These are phyloP conservation scores for Pichia sp. DNA, from an alignment of 1,139 yeast species.

Conservation along the genomic window DNA sequence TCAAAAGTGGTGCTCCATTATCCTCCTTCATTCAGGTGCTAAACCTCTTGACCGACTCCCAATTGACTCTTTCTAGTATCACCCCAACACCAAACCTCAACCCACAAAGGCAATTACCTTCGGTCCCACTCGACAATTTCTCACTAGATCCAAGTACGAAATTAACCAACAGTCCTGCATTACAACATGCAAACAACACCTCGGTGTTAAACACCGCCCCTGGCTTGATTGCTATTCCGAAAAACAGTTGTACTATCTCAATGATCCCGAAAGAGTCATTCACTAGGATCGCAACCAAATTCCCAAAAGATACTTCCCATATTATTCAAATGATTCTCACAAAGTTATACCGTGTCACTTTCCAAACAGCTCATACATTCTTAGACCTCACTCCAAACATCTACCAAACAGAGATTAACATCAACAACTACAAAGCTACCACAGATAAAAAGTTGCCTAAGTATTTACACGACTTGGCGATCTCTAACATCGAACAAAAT, in stretches of 20 bases:
- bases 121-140: constrained; percentile 15
- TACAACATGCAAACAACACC: background rate
- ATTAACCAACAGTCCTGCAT: constrained; percentile 1
- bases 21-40: constrained; percentile 81
- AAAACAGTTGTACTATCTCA: constrained; percentile 77
- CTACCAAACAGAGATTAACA: constrained; percentile 66
- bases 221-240: constrained; percentile 59
- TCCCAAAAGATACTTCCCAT: constrained; percentile 90
- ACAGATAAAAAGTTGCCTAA: constrained; percentile 56
- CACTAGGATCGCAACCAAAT: constrained; percentile 64
- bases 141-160: constrained; percentile 12
- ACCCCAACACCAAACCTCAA: constrained; percentile 14
- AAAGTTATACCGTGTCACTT: constrained; percentile 83
- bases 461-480: constrained; percentile 41
- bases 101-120: constrained; percentile 8
- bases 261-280: constrained; percentile 88
- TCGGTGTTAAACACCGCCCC: constrained; percentile 29
- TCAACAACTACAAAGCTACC: constrained; percentile 51
- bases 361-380: constrained; percentile 85
- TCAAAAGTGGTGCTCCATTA: constrained; percentile 81
- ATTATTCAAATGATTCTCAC: constrained; percentile 92
- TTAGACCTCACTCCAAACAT: constrained; percentile 83
- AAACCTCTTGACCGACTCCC: constrained; percentile 57
- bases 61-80: constrained; percentile 16
- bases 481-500: constrained; percentile 8